Percentiles rank a stretch among this genome's conserved stretches.
phyloP scores from a whole-genome alignment of 352 stramenopile species.

The Phytophthora uliginosa region DNA sequence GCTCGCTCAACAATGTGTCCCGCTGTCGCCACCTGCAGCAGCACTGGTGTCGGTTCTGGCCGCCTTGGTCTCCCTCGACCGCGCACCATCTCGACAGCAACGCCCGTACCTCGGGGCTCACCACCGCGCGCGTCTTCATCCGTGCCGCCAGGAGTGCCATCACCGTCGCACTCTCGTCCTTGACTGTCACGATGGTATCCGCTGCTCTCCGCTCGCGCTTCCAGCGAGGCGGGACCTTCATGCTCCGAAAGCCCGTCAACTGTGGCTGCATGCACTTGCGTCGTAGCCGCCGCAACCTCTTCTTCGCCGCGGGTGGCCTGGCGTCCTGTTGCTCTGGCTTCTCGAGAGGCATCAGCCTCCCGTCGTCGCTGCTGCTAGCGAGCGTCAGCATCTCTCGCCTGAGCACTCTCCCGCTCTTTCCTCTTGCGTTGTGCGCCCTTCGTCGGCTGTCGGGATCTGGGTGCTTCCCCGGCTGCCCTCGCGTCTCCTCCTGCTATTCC shows the following conservation, averaged over 20 bases:
- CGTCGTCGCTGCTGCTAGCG: not conserved
- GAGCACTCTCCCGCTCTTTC: not conserved
- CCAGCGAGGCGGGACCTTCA: not conserved
- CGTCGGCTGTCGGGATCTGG: not conserved
- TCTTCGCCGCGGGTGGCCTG: not conserved
- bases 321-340: not conserved
- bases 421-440: not conserved
- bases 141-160: not conserved
- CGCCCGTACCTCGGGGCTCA: not conserved
- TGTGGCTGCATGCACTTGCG: not conserved
- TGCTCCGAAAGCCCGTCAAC: not conserved
- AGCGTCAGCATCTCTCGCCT: not conserved
- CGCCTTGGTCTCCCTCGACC: not conserved
- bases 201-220: not conserved
- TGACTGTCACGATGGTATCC: not conserved
- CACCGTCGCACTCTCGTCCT: not conserved
- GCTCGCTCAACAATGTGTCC: conserved; percentile 7
- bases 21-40: conserved; percentile 1
- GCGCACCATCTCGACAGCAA: conserved; percentile 3
- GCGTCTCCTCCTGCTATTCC: not conserved
- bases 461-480: not conserved
- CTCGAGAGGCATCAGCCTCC: not conserved
- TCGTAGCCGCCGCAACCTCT: not conserved
- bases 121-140: not conserved
- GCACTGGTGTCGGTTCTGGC: not conserved